Evolutionary conservation across 805 yeast genomes (phyloP), one percentile per base, ranked within the genome.

Genomic region (Ogataea siamensis): DNA sequence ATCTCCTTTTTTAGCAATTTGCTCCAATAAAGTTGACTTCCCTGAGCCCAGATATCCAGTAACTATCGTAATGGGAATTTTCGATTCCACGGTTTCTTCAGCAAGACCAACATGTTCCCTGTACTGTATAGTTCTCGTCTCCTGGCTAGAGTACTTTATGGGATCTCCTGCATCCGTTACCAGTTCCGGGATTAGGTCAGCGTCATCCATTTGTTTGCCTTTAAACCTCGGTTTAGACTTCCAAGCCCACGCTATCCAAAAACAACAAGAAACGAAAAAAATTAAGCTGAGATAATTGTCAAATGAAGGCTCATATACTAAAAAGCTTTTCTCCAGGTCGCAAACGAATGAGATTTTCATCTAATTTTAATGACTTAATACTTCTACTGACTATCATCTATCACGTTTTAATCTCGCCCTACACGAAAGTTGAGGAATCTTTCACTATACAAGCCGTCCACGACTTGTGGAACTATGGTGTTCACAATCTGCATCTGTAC

Each of bases 41-140:
- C 99, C 99, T 9, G 95, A 83, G 1, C 99, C 99, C 26, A 93
- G 64, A 56, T 89, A 93, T 2, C 99, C 99, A 0, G 99, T 91
- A 25, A 93, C 79, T 11, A 93, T 87, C 0, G 97, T 87, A 12
- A 93, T 78, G 1, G 99, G 99, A 5, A 89, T 89, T 56, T 78
- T 80, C 18, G 58, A 55, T 3, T 42, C 47, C 1, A 45, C 49
- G 3, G 32, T 46, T 7, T 50, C 55, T 24, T 53, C 56, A 1
- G 35, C 34, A 26, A 36, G 47, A 15, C 34, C 57, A 21, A 30
- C 45, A 31, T 41, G 53, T 39, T 26, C 42, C 28, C 49, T 46
- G 39, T 37, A 42, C 3, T 14, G 23, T 14, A 25, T 28, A 17
- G 13, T 21, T 28, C 8, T 33, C 10, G 25, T 23, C 5, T 37